phyloP scores from a whole-genome alignment of 495 filamentous ascomycete genomes.

The Cryomyces antarcticus region DNA sequence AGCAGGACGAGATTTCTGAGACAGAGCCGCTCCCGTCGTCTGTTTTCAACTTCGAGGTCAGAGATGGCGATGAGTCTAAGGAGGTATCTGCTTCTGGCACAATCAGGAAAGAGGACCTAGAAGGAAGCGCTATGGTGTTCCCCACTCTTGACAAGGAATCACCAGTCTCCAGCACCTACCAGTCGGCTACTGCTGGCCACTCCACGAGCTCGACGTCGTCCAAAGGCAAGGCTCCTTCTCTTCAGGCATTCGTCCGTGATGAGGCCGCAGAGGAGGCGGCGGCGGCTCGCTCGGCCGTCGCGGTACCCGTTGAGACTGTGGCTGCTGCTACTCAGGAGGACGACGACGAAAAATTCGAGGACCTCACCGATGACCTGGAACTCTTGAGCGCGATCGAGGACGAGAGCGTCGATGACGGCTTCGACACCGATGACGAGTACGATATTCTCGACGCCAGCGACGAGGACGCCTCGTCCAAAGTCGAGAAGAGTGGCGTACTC shows the following conservation, averaged over 20 bases:
- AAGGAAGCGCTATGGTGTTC: slow-evolving; percentile 74
- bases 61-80: slow-evolving; percentile 1
- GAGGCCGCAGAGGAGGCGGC: not conserved
- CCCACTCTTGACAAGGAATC: slow-evolving; percentile 92
- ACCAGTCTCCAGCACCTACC: slow-evolving; percentile 57
- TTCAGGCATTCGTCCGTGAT: not conserved
- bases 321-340: slow-evolving; percentile 4
- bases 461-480: slow-evolving; percentile 33
- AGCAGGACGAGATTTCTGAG: not conserved
- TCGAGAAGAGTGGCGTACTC: no score
- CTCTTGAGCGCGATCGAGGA: slow-evolving; percentile 32
- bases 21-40: no score
- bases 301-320: slow-evolving; percentile 5
- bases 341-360: slow-evolving; percentile 17
- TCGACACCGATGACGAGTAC: slow-evolving; percentile 93
- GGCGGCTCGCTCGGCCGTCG: not conserved
- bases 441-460: slow-evolving; percentile 92
- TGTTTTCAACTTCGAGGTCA: no score
- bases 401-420: slow-evolving; percentile 43
- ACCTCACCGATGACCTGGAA: slow-evolving; percentile 47
- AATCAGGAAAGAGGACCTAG: slow-evolving; percentile 6
- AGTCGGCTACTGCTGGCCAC: slow-evolving; percentile 22
- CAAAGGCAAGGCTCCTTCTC: slow-evolving; percentile 6
- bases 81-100: not conserved
- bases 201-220: slow-evolving; percentile 8